Percentiles rank a stretch among this genome's conserved stretches.
Evolutionary conservation across 768 basidiomycete genomes (phyloP).

Genomic region (Psilocybe sp.): DNA sequence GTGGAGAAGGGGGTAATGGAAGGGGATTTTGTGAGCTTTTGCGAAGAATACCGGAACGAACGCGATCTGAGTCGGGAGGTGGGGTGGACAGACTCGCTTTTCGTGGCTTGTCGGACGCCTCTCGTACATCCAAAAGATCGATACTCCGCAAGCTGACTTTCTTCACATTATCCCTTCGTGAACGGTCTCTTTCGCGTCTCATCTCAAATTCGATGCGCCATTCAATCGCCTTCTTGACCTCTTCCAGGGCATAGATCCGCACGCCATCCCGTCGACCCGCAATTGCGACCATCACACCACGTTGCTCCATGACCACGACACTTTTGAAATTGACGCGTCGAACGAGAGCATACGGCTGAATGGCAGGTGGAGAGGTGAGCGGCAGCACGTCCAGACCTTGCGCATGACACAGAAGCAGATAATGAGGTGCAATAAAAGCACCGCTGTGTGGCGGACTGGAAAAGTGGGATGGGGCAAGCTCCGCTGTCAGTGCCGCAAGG

Average conservation of each 20-base stretch:
- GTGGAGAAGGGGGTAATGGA: conserved; percentile 25
- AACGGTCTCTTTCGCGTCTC: conserved; percentile 69
- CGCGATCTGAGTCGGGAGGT: conserved; percentile 31
- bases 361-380: conserved; percentile 67
- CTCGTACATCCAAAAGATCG: conserved; percentile 31
- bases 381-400: conserved; percentile 89
- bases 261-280: conserved; percentile 86
- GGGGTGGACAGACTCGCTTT: conserved; percentile 52
- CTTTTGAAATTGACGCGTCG: conserved; percentile 80
- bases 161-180: conserved; percentile 66
- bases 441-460: conserved; percentile 74
- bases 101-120: conserved; percentile 43
- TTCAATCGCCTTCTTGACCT: conserved; percentile 82
- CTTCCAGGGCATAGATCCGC: conserved; percentile 84
- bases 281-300: conserved; percentile 87
- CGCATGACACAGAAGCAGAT: conserved; percentile 78
- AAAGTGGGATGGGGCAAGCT: conserved; percentile 75
- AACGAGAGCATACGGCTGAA: conserved; percentile 78
- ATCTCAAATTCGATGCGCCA: conserved; percentile 84
- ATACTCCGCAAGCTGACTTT: conserved; percentile 35
- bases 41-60: conserved; percentile 30
- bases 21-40: conserved; percentile 37
- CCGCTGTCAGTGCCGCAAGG: conserved; percentile 62
- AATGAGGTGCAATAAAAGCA: conserved; percentile 78
- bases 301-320: conserved; percentile 91